Evolutionary conservation across 768 basidiomycete genomes (phyloP).

Genomic region (Amanita pallidorosea): DNA sequence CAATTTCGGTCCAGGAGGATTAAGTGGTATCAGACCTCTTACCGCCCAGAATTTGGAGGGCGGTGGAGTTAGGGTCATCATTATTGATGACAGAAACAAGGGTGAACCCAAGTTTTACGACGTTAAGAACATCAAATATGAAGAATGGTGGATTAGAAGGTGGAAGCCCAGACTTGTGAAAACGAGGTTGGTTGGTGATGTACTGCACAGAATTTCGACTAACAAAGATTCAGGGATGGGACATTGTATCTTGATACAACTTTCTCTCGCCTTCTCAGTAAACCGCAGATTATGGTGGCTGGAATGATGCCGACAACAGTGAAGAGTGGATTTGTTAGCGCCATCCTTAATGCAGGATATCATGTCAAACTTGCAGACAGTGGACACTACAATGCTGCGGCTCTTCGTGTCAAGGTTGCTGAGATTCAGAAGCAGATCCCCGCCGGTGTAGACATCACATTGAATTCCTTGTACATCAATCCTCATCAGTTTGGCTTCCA

Average conservation of each 20-base stretch:
- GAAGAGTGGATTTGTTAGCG: slow-evolving; percentile 88
- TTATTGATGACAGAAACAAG: slow-evolving; percentile 81
- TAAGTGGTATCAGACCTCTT: slow-evolving; percentile 86
- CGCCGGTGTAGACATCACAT: slow-evolving; percentile 82
- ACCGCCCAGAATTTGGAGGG: slow-evolving; percentile 89
- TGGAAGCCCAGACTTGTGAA: slow-evolving; percentile 79
- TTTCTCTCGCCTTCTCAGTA: slow-evolving; percentile 91
- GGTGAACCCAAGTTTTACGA: slow-evolving; percentile 83
- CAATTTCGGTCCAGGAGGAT: slow-evolving; percentile 94
- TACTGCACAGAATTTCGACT: slow-evolving; percentile 6
- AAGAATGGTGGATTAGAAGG: slow-evolving; percentile 88
- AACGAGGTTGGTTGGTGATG: slow-evolving; percentile 53
- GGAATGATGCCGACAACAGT: slow-evolving; percentile 99
- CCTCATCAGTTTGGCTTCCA: slow-evolving; percentile 97
- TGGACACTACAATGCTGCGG: slow-evolving; percentile 88
- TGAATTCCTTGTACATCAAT: slow-evolving; percentile 97
- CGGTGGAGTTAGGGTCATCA: slow-evolving; percentile 82
- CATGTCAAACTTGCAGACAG: slow-evolving; percentile 97
- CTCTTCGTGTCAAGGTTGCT: slow-evolving; percentile 83
- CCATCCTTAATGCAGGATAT: slow-evolving; percentile 86
- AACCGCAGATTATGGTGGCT: slow-evolving; percentile 98
- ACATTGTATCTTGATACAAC: slow-evolving; percentile 89
- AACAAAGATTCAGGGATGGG: slow-evolving; percentile 57
- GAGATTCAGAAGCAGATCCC: slow-evolving; percentile 84
- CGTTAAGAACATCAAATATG: slow-evolving; percentile 50